Conservation (phyloP, 306 rosid species). For the Mucuna pruriens region DNA sequence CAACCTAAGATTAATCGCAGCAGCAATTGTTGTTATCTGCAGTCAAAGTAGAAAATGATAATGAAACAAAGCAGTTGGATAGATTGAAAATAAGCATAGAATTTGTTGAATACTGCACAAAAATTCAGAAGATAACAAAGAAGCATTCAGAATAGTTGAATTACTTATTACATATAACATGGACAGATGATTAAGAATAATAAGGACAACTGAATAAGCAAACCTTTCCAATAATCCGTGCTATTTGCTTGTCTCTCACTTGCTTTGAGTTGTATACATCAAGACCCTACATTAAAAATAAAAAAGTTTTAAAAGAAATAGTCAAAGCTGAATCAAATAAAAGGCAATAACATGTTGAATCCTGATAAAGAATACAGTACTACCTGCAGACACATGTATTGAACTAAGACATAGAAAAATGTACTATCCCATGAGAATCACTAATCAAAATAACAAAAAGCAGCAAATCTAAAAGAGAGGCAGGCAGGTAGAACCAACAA, state of each 20-base stretch:
- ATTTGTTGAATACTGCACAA: conserved; percentile 7
- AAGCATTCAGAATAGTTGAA: conserved; percentile 20
- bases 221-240: conserved; percentile 87
- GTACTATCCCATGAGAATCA: not conserved
- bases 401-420: not conserved
- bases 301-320: not conserved
- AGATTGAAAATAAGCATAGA: conserved; percentile 27
- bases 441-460: conserved; percentile 13
- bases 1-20: conserved; percentile 80
- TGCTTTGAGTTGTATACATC: conserved; percentile 80
- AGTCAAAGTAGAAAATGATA: conserved; percentile 26
- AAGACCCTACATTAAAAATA: conserved; percentile 63
- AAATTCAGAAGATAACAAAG: conserved; percentile 3
- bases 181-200: conserved; percentile 22
- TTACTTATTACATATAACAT: not conserved
- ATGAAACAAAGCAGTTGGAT: not conserved
- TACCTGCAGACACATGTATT: not conserved
- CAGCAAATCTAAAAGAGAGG: not conserved
- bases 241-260: conserved; percentile 91
- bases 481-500: conserved; percentile 4
- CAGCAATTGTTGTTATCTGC: conserved; percentile 89
- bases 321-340: conserved; percentile 1
- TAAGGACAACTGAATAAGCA: conserved; percentile 24
- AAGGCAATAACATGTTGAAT: not conserved
- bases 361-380: not conserved